phyloP scores from a whole-genome alignment of 495 filamentous ascomycete genomes.

The Xylaria acuta region DNA sequence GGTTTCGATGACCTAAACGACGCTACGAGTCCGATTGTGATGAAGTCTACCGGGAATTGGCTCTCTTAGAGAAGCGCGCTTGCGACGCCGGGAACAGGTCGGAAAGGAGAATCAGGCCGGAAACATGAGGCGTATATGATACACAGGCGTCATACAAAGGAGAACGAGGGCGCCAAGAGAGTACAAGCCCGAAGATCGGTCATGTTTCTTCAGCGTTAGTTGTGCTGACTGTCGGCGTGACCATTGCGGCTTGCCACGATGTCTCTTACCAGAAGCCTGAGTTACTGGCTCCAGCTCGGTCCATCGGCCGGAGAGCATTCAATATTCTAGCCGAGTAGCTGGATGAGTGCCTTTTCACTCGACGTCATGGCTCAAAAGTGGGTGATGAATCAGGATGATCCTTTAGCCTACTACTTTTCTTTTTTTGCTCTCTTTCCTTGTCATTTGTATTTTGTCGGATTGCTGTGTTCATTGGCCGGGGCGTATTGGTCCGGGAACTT shows the following conservation, averaged over 20 bases:
- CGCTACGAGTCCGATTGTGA: conserved; percentile 28
- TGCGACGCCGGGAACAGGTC: conserved; percentile 12
- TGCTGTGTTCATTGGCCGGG: conserved; percentile 24
- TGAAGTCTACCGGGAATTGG: conserved; percentile 42
- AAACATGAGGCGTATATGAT: background rate
- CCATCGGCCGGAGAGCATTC: background rate
- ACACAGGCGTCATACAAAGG: background rate
- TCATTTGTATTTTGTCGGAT: conserved; percentile 10
- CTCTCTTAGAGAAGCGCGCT: conserved; percentile 39
- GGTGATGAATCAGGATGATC: conserved; percentile 4
- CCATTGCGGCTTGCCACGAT: background rate
- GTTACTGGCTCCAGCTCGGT: background rate
- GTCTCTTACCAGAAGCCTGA: background rate
- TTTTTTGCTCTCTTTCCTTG: conserved; percentile 15
- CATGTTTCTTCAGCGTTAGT: background rate
- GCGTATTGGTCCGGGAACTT: conserved; percentile 25
- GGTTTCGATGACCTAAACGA: conserved; percentile 36
- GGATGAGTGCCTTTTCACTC: conserved; percentile 8
- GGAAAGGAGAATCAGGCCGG: background rate
- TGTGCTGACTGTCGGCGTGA: background rate
- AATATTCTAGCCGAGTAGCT: background rate
- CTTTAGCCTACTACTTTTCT: background rate
- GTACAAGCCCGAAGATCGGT: background rate
- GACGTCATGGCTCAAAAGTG: background rate
- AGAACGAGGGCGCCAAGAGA: background rate